Base-by-base conservation (phyloP, 768 basidiomycete species). In the Termitomyces titanicus region DNA sequence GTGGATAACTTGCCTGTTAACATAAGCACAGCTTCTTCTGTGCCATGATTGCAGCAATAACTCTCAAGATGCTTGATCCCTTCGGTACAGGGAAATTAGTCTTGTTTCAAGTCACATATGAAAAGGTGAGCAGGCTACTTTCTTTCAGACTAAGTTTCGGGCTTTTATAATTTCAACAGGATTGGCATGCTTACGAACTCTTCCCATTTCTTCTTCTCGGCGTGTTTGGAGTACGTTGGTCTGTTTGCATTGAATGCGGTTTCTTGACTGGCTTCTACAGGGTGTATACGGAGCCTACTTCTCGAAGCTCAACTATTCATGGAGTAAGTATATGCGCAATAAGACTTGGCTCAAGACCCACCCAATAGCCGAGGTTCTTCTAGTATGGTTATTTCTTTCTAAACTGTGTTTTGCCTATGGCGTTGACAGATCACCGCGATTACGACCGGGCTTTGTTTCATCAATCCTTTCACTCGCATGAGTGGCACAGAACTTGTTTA, bases 21-120 rank as follows among this genome's bases (percentile, higher is more conserved):
- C 51, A 47, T 39, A 54, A n/a, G 66, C 55, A 51, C 65, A 96
- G 93, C 64, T 99, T 99, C 74, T 95, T 99, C 70, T 98, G 97
- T 66, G 97, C 97, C 2, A 86, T 98, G 81, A 92, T 98, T 61
- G 97, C 97, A 2, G 96, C 96, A 1, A 88, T 98, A 62, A 96
- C 96, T 0, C 75, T 99, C 43, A 82, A 86, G 72, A 88, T 95
- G 56, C 84, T 98, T 34, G 90, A 99, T 69, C 97, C 97, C 0
- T 98, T 98, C 64, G 91, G 93, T 13, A 96, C 92, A 5, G 94
- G 94, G 22, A 97, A 97, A 67, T 77, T 98, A 20, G 94, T 97
- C 0, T 74, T 97, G 40, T 94, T 94, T 69, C 90, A 92, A 64
- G 92, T 95, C 39, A 90, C 88, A 0, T 97, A 95, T 64, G 88